These are phyloP conservation scores for rapeseed (Brassica napus) DNA, from an alignment of 345 rosid genomes.

Conservation along the genomic window Da-Ae NC_063440.1:26449001-26449500, in stretches of 20 bases:
- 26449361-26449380: slow-evolving; percentile 34
- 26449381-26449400: slow-evolving; percentile 96
- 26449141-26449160: slow-evolving; percentile 95
- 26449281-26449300: slow-evolving; percentile 35
- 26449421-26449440: slow-evolving; percentile 90
- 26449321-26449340: slow-evolving; percentile 94
- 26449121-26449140: slow-evolving; percentile 98
- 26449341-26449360: slow-evolving; percentile 46
- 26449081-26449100: slow-evolving; percentile 98
- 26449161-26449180: slow-evolving; percentile 99
- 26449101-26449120: slow-evolving; percentile 99
- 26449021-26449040: slow-evolving; percentile 93
- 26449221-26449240: slow-evolving; percentile 47
- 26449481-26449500: slow-evolving; percentile 50
- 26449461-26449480: background rate
- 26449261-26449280: background rate
- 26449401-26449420: slow-evolving; percentile 99
- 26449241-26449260: slow-evolving; percentile 1
- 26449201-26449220: slow-evolving; percentile 64
- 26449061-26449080: slow-evolving; percentile 98
- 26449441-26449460: slow-evolving; percentile 56
- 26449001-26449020: slow-evolving; percentile 81
- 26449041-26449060: slow-evolving; percentile 94
- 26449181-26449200: slow-evolving; percentile 95
- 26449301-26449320: slow-evolving; percentile 95